Base-by-base conservation (phyloP, 495 filamentous ascomycete genomes). In the Penicillium salamii region DNA sequence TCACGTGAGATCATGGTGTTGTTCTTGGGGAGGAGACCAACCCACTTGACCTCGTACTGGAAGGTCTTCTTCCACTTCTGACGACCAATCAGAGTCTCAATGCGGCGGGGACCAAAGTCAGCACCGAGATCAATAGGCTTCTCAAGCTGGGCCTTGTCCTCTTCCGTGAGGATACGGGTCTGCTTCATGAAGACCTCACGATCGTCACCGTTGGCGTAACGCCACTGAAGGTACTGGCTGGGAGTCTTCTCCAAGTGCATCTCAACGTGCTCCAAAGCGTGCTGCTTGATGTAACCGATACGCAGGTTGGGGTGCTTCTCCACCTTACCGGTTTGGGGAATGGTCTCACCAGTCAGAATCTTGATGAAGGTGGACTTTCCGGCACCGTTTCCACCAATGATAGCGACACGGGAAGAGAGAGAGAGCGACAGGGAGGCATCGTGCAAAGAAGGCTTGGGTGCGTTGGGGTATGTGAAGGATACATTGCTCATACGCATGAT, bases 161-260 rank as follows among this genome's bases (percentile, higher is more conserved):
- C 84, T 0, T 82, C 81, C 13, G 90, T 93, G 34, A 99, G 77
- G 42, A 91, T 78, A 69, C 93, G 89, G 13, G 93, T 97, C 71
- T 97, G 91, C 80, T 99, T 99, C 78, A 99, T 78, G 64, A 91
- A 79, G 31, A 99, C 95, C 64, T 99, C 93, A 40, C 93, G 88
- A 63, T 99, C 93, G 55, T 96, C 92, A 56, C 93, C 93, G 63
- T 96, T 88, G 42, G 89, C 89, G 61, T 97, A 99, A 52, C 93
- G 89, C 93, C 93, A 99, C 75, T 97, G 92, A 26, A 99, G 79
- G 62, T 99, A 99, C 69, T 99, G 93, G 63, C 92, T 96, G 7
- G 93, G 93, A 3, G 93, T 99, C 81, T 97, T 97, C 67, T 99
- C 93, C 55, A 99, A 79, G 63, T 99, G 93, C 92, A 96, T 95